These are phyloP conservation scores for Colletotrichum viniferum DNA, from an alignment of 2,329 filamentous ascomycete genomes.

Conservation along the genomic window DNA sequence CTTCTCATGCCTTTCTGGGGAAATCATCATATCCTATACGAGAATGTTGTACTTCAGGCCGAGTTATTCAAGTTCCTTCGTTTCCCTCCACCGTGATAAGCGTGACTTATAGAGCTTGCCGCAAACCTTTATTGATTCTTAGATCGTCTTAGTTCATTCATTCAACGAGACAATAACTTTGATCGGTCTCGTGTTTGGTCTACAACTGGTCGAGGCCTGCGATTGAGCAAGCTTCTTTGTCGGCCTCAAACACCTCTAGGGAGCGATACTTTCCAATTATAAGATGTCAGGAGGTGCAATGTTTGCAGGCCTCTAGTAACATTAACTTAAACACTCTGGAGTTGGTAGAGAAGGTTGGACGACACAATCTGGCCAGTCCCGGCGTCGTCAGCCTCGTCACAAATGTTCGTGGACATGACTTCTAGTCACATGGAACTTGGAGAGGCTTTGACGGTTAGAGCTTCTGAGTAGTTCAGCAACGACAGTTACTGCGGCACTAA, in stretches of 20 bases:
- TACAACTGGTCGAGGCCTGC: not conserved
- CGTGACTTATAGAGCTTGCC: not conserved
- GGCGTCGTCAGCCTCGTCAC: not conserved
- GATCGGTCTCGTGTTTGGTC: not conserved
- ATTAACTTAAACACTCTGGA: not conserved
- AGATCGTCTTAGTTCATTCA: not conserved
- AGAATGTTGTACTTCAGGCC: not conserved
- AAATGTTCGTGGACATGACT: no score
- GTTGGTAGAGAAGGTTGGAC: not conserved
- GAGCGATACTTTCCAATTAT: not conserved
- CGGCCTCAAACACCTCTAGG: not conserved
- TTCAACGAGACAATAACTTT: not conserved
- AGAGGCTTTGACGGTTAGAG: not conserved
- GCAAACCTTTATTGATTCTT: not conserved
- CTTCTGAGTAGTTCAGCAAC: not conserved
- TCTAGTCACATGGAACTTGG: not conserved
- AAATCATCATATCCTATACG: not conserved
- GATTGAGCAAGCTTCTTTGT: not conserved
- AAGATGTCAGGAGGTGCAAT: not conserved
- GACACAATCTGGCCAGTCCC: not conserved
- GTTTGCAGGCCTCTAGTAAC: not conserved
- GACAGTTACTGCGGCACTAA: not conserved
- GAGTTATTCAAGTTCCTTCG: not conserved
- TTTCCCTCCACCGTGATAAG: not conserved
- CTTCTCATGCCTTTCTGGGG: not conserved